Evolutionary conservation across 257 asterid species (phyloP).

Genomic region (Echium plantagineum): DNA sequence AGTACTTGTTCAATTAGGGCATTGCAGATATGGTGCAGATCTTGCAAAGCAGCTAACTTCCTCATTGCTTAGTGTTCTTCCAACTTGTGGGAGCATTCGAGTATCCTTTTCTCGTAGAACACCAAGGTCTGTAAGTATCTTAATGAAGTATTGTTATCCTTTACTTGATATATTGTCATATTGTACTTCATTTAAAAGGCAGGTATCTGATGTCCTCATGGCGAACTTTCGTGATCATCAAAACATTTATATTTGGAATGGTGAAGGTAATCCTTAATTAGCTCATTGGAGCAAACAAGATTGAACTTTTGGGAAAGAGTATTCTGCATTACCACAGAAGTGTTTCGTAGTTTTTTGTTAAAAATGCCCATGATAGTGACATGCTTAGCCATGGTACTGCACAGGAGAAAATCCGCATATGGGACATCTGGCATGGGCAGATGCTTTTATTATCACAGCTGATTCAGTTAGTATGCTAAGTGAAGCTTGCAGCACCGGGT

Average conservation of each 20-base stretch:
- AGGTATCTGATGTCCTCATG: constrained; percentile 53
- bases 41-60: constrained; percentile 58
- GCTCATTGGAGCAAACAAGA: not conserved
- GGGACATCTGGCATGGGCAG: constrained; percentile 89
- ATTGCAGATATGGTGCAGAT: constrained; percentile 70
- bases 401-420: constrained; percentile 84
- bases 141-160: constrained; percentile 11
- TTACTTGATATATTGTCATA: constrained; percentile 12
- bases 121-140: constrained; percentile 46
- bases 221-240: constrained; percentile 46
- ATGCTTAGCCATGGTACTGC: constrained; percentile 11
- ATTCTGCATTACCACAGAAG: not conserved
- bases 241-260: constrained; percentile 65
- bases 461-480: constrained; percentile 93
- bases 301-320: not conserved
- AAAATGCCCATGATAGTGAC: constrained; percentile 6
- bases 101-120: constrained; percentile 88
- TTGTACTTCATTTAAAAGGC: constrained; percentile 21
- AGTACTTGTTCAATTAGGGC: constrained; percentile 29
- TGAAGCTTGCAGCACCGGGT: constrained; percentile 98
- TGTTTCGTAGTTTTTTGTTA: too few species aligned
- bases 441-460: constrained; percentile 81
- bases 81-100: constrained; percentile 74
- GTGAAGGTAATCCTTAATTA: constrained; percentile 48
- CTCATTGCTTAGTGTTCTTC: constrained; percentile 45